phyloP scores from a whole-genome alignment of 225 moss, liverwort and hornwort genomes.

The Sphagnum contortum region DNA sequence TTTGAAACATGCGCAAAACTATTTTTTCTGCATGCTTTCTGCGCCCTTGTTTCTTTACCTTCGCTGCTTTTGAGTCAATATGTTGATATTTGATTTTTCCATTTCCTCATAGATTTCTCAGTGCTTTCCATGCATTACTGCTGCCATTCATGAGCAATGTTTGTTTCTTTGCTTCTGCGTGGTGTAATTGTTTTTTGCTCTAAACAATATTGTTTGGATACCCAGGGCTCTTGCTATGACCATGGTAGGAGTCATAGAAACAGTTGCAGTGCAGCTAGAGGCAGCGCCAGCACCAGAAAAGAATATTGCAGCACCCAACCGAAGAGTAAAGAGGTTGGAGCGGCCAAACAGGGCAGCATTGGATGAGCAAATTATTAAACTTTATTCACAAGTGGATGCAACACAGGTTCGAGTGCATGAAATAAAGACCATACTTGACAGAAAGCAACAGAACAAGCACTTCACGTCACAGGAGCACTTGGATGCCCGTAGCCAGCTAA shows the following conservation, averaged over 20 bases:
- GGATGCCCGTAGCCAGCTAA: constrained; percentile 49
- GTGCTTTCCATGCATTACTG: too few relatives aligned
- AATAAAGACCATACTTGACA: constrained; percentile 62
- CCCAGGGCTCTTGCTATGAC: too few relatives aligned
- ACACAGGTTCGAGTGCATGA: constrained; percentile 45
- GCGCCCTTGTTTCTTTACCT: too few relatives aligned
- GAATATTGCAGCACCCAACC: constrained; percentile 9
- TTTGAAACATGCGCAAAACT: too few relatives aligned
- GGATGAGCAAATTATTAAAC: constrained; percentile 47
- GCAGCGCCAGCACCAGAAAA: constrained; percentile 18
- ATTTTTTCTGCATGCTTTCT: too few relatives aligned
- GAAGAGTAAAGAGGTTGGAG: constrained; percentile 71
- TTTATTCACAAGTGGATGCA: constrained; percentile 36
- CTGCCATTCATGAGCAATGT: too few relatives aligned
- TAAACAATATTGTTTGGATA: too few relatives aligned
- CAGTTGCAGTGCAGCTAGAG: constrained; percentile 18
- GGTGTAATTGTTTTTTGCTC: too few relatives aligned
- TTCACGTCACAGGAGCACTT: constrained; percentile 47
- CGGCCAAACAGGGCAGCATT: constrained; percentile 46
- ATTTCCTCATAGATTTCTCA: too few relatives aligned
- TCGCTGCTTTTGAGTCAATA: too few relatives aligned
- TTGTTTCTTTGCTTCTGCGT: too few relatives aligned
- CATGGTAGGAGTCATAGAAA: constrained; percentile 41
- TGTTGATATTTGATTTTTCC: too few relatives aligned
- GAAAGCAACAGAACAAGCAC: constrained; percentile 70